Base-by-base conservation (phyloP, 495 filamentous ascomycete species). In the Neurospora sp. region DNA sequence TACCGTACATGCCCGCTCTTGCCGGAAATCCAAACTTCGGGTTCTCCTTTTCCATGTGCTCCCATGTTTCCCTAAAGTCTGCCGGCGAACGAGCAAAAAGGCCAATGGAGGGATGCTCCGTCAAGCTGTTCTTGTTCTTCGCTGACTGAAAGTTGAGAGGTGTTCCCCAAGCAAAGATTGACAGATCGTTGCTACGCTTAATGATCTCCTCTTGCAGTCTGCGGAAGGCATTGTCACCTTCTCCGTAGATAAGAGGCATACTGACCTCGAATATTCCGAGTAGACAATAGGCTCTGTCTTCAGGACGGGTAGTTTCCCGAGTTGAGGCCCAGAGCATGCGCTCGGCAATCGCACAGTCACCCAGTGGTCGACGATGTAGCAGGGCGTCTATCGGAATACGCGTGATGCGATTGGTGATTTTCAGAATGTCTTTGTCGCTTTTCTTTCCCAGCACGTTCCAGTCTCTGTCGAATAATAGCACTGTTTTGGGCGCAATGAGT, bases 401-500 rank as follows among this genome's bases (percentile, higher is more conserved):
- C 10, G 72, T 77, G 39, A 31, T 37, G 3, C 22, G 20, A 0
- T 1, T 27, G 16, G 61, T 46, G 8, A 5, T 14, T 10, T 27
- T 2, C 11, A 31, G 18, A 8, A 48, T n/a, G 4, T 1, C 2
- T 1, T 59, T 2, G 20, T 31, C 20, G 0, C 3, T 4, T 31
- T 31, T 61, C 12, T 16, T 6, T 0, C 40, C 38, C 10, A 68
- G 2, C 18, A 16, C 35, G 20, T 41, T 38, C 71, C 71, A 31
- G 18, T 48, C n/a, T 31, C 71, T 22, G 38, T 69, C 61, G 72
- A 74, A 81, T 35, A 85, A 82, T 0, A 69, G 14, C 2, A 85
- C 71, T 8, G 71, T 39, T 5, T 37, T 37, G 5, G 81, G 81
- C 0, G 84, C 83, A 18, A 84, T 73, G 1, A 85, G 76, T 69